Base-by-base conservation (phyloP, 805 yeast species). In the Metschnikowia sp. region DNA sequence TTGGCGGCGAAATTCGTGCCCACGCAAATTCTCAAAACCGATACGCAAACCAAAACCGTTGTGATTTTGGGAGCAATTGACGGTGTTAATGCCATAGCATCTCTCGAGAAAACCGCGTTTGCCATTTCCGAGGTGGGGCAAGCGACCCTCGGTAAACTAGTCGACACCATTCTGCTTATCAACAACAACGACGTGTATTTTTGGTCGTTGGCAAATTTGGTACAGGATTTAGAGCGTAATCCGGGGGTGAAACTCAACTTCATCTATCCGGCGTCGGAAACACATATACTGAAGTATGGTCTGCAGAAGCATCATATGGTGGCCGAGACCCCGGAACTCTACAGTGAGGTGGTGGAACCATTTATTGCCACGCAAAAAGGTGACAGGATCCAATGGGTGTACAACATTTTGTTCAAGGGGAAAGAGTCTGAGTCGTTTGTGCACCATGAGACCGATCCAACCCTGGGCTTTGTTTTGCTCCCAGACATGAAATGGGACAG, bases 401-500 rank as follows among this genome's bases (percentile, higher is more conserved):
- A 81, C 51, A 91, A 90, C 58, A 92, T 92, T 45, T 68, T 94
- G 39, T 79, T 76, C 60, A 77, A 87, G 40, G 96, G 91, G 3
- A 88, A 85, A 22, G 99, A 92, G 64, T 76, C 88, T 0, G 97
- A 91, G 32, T 69, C 88, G 18, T 81, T 92, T n/a, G 74, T 90
- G 2, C 77, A 74, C 55, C 82, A 84, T 42, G 85, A 88, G 52
- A 67, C 66, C 36, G 78, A 81, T 30, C 78, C 79, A 18, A 54
- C 58, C 0, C 63, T 61, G 37, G 90, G 91, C 15, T 88, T 87
- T 59, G 81, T 90, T 5, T 66, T 94, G 39, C 72, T 91, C 36
- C 98, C 98, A 0, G 97, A 92, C 65, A 88, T 92, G 95, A 91
- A 91, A 63, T 94, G 99, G 99, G 97, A 92, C 62, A 83, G 86